Conservation (phyloP, 2,329 filamentous ascomycete species). For the Colletotrichum musae region DNA sequence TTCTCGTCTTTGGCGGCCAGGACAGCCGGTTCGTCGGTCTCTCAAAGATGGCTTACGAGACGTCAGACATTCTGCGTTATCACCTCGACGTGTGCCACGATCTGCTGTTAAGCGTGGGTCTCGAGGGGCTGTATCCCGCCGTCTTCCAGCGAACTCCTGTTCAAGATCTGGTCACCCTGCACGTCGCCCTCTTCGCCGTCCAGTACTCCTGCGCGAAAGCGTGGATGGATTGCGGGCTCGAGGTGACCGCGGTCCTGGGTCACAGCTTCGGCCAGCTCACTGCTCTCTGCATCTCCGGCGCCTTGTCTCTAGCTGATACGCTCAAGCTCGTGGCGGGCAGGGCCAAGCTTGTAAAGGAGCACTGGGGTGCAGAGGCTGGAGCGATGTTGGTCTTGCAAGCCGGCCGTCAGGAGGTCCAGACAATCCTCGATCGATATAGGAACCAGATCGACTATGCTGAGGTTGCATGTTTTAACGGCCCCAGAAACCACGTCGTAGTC, state of each 20-base stretch:
- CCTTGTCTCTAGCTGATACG: constrained; percentile 47
- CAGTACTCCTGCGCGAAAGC: constrained; percentile 16
- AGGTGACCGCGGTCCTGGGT: constrained; percentile 41
- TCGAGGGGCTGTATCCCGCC: constrained; percentile 49
- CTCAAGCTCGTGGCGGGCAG: constrained; percentile 49
- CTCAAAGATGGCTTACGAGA: constrained; percentile 27
- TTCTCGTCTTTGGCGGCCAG: constrained; percentile 58
- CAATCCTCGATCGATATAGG: neutral
- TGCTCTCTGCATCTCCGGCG: constrained; percentile 50
- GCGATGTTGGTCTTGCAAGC: constrained; percentile 49
- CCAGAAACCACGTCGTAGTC: constrained; percentile 17
- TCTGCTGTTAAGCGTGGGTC: constrained; percentile 45
- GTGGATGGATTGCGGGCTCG: constrained; percentile 24
- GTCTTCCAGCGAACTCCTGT: constrained; percentile 48
- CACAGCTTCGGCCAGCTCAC: constrained; percentile 56
- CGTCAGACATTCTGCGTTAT: constrained; percentile 43
- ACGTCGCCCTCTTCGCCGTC: constrained; percentile 46
- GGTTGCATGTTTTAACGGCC: constrained; percentile 26
- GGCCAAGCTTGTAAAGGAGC: constrained; percentile 48
- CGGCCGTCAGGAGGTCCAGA: neutral
- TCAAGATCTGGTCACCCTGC: constrained; percentile 49
- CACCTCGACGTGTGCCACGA: constrained; percentile 54
- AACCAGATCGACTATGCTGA: constrained; percentile 1
- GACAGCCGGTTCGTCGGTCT: constrained; percentile 26
- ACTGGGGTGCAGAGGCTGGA: constrained; percentile 47